phyloP scores from a whole-genome alignment of 176 grass and related monocot species.

The Avena eriantha region DNA sequence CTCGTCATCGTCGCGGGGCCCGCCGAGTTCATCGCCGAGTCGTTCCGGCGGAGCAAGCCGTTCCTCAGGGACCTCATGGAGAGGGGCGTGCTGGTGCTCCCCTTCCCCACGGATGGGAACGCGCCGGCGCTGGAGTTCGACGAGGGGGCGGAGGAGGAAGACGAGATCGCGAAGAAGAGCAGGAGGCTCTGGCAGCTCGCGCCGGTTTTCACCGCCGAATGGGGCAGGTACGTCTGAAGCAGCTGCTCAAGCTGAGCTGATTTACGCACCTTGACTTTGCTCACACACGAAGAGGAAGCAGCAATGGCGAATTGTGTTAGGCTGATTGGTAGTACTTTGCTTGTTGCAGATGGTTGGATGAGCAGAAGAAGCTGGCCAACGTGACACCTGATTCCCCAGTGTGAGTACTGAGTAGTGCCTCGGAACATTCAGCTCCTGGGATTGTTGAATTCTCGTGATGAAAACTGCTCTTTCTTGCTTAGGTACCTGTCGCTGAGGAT shows the following conservation, averaged over 20 bases:
- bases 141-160: constrained; percentile 6
- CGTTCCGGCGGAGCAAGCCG: constrained; percentile 75
- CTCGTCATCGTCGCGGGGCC: constrained; percentile 89
- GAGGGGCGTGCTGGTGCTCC: constrained; percentile 79
- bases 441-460: background rate
- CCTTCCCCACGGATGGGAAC: constrained; percentile 73
- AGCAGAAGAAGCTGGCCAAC: constrained; percentile 90
- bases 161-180: constrained; percentile 43
- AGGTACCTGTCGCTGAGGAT: constrained; percentile 89
- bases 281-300: background rate
- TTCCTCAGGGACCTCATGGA: constrained; percentile 66
- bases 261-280: background rate
- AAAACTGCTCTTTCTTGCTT: background rate
- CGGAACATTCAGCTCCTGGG: background rate
- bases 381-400: constrained; percentile 80
- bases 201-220: constrained; percentile 63
- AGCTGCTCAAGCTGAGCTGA: background rate
- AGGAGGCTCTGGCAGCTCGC: constrained; percentile 84
- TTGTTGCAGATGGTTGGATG: constrained; percentile 74
- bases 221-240: constrained; percentile 60
- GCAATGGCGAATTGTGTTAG: background rate
- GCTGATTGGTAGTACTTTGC: background rate
- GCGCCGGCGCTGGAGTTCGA: constrained; percentile 53
- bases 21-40: constrained; percentile 67
- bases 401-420: constrained; percentile 62